Percentiles rank a stretch among this genome's conserved stretches.
These are phyloP conservation scores for Claviceps capensis DNA, from an alignment of 2,329 filamentous ascomycete genomes.

Conservation along the genomic window DNA sequence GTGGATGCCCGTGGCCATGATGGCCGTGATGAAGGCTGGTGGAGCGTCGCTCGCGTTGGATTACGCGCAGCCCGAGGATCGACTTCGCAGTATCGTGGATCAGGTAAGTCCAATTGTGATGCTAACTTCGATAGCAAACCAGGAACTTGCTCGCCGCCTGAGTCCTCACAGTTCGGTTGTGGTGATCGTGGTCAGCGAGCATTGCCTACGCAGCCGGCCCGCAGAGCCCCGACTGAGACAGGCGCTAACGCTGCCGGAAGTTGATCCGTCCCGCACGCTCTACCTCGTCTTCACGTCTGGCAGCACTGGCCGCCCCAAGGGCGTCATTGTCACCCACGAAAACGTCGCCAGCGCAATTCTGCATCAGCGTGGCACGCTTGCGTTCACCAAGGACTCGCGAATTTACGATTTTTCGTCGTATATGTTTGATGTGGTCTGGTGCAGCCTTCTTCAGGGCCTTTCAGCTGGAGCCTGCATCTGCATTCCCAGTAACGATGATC, in stretches of 20 bases:
- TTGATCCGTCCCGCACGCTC: neutral
- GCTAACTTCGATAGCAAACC: slow-evolving; percentile 4
- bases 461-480: slow-evolving; percentile 7
- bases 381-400: slow-evolving; percentile 2
- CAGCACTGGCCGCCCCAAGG: slow-evolving; percentile 11
- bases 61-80: slow-evolving; percentile 10
- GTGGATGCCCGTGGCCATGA: slow-evolving; percentile 12
- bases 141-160: slow-evolving; percentile 9
- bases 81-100: slow-evolving; percentile 7
- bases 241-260: slow-evolving; percentile 33
- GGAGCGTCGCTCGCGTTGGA: slow-evolving; percentile 16
- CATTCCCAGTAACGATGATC: slow-evolving; percentile 29
- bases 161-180: slow-evolving; percentile 6
- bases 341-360: slow-evolving; percentile 5
- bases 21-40: slow-evolving; percentile 17
- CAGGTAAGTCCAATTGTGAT: slow-evolving; percentile 4
- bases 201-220: slow-evolving; percentile 6
- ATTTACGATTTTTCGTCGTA: slow-evolving; percentile 7
- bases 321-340: slow-evolving; percentile 8
- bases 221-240: slow-evolving; percentile 9
- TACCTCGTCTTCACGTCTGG: slow-evolving; percentile 11
- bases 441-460: slow-evolving; percentile 3
- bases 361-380: slow-evolving; percentile 2
- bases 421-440: slow-evolving; percentile 7
- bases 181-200: slow-evolving; percentile 4